Evolutionary conservation across 805 yeast species (phyloP).

Genomic region (Ogataea sp.): DNA sequence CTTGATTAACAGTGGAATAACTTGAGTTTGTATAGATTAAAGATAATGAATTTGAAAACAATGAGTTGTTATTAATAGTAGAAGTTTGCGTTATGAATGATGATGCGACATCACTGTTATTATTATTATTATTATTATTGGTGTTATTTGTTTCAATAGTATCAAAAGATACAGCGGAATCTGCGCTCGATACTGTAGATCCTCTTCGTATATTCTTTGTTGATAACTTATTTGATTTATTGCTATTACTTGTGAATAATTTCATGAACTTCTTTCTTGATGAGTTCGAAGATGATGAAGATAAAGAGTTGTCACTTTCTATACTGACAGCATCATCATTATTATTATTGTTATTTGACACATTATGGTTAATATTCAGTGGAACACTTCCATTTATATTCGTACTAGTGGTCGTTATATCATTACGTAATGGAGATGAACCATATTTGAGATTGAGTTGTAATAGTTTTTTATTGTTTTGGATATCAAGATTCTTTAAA

Average conservation of each 20-base stretch:
- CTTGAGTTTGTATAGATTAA: slow-evolving; percentile 21
- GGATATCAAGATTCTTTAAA: slow-evolving; percentile 10
- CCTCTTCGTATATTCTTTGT: too few relatives aligned
- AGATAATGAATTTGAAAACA: slow-evolving; percentile 16
- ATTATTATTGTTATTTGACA: not conserved
- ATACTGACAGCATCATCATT: not conserved
- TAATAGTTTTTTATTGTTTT: not conserved
- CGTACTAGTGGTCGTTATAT: slow-evolving; percentile 5
- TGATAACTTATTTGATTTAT: not conserved
- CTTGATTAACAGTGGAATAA: slow-evolving; percentile 9
- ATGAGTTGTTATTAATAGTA: slow-evolving; percentile 3
- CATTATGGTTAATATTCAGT: not conserved
- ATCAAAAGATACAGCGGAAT: not conserved
- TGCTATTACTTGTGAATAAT: not conserved
- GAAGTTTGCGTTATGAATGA: not conserved
- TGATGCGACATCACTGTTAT: not conserved
- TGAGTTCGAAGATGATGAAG: not conserved
- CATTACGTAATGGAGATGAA: slow-evolving; percentile 20
- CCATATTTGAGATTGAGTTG: slow-evolving; percentile 18
- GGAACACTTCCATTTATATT: not conserved
- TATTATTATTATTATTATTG: not conserved
- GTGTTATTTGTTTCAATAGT: too few relatives aligned
- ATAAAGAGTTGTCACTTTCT: not conserved
- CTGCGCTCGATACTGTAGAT: not conserved
- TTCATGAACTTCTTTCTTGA: slow-evolving; percentile 1